Conservation (phyloP, 2,329 filamentous ascomycete genomes). For the Sphaerulina vaccinii region DNA sequence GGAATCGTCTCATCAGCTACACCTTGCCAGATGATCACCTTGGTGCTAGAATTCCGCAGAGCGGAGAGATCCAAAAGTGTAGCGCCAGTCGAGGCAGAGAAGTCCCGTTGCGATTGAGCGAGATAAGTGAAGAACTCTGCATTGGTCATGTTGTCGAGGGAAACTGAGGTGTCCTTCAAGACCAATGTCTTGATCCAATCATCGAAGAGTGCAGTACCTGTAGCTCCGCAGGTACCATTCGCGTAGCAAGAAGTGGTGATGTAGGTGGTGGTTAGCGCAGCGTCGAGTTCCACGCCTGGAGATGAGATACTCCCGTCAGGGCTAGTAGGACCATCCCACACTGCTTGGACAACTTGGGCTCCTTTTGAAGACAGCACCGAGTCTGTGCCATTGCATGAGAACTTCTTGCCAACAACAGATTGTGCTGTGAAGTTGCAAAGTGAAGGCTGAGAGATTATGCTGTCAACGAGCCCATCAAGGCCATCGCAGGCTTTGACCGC, state of each 20-base stretch:
- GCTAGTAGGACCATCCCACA: background rate
- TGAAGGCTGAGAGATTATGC: slow-evolving; percentile 25
- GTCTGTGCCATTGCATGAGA: slow-evolving; percentile 27
- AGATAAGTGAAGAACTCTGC: slow-evolving; percentile 2
- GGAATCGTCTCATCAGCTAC: slow-evolving; percentile 41
- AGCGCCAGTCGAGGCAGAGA: slow-evolving; percentile 38
- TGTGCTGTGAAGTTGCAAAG: slow-evolving; percentile 28
- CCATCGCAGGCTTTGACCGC: slow-evolving; percentile 36
- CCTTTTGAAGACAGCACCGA: slow-evolving; percentile 23
- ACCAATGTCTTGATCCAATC: no score
- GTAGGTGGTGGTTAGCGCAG: background rate
- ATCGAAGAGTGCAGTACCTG: no score
- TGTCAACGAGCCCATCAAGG: slow-evolving; percentile 36
- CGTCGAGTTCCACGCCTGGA: background rate
- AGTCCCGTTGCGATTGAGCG: slow-evolving; percentile 25
- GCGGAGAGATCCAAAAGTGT: slow-evolving; percentile 38
- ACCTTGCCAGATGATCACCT: slow-evolving; percentile 36
- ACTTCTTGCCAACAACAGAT: slow-evolving; percentile 41
- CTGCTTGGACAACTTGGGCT: background rate
- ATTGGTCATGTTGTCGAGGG: no score
- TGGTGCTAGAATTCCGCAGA: slow-evolving; percentile 40
- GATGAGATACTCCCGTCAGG: background rate
- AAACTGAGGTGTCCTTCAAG: no score
- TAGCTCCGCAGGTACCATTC: no score
- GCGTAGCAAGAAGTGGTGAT: no score